These are phyloP conservation scores for Cryphonectria radicalis DNA, from an alignment of 2,329 filamentous ascomycete genomes.

Conservation along the genomic window DNA sequence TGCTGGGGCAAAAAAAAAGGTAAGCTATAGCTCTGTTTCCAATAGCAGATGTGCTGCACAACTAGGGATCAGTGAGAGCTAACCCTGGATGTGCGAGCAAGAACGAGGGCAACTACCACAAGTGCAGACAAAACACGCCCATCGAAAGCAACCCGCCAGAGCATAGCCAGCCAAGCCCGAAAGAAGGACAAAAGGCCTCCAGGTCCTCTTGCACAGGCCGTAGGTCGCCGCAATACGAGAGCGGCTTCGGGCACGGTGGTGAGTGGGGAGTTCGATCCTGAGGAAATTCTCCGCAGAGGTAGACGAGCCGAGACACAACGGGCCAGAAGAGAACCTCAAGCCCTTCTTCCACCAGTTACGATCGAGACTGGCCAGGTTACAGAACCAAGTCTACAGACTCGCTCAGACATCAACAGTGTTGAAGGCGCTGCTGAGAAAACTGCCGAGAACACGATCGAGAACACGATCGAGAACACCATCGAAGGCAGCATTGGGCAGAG, in stretches of 20 bases:
- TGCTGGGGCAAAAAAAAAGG: background rate
- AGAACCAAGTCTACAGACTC: background rate
- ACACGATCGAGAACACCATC: background rate
- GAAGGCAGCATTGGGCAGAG: background rate
- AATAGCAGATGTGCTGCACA: background rate
- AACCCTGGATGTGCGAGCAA: background rate
- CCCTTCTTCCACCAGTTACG: background rate
- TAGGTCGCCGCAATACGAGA: background rate
- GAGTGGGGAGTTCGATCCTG: background rate
- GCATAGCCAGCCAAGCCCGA: background rate
- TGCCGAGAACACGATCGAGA: background rate
- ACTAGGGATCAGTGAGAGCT: background rate
- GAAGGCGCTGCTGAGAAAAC: background rate
- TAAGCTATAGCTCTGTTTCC: background rate
- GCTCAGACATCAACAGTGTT: background rate
- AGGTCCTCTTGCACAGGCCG: background rate
- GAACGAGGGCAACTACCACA: background rate
- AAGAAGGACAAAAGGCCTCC: background rate
- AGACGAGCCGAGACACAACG: background rate
- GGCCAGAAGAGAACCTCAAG: background rate
- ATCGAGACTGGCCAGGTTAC: background rate
- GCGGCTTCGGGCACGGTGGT: background rate
- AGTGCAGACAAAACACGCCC: background rate
- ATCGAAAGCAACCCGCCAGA: background rate
- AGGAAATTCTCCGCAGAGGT: background rate